A percentile compares a stretch with the other conserved stretches of the same genome.
phyloP scores from a whole-genome alignment of 2,329 filamentous ascomycete species.

The Capronia epimyces region DNA sequence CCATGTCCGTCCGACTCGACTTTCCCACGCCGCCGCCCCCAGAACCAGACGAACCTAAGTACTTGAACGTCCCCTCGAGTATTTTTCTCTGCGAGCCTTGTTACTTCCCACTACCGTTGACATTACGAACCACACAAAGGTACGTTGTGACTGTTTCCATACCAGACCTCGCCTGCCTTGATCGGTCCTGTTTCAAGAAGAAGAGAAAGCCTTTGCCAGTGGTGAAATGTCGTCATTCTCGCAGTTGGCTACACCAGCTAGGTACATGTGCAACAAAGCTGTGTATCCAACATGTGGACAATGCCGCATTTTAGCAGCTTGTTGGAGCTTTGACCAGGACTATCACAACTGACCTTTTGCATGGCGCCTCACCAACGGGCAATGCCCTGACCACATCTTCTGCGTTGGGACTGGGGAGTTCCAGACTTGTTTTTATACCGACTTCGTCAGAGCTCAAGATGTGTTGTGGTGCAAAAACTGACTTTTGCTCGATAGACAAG shows the following conservation, averaged over 20 bases:
- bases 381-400: background rate
- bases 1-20: constrained; percentile 15
- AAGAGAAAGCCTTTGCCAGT: background rate
- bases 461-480: background rate
- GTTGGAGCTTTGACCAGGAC: background rate
- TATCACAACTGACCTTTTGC: background rate
- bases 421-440: background rate
- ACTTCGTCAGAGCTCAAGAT: background rate
- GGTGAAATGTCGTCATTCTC: background rate
- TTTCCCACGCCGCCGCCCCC: background rate
- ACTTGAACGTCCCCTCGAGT: background rate
- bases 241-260: background rate
- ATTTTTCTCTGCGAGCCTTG: background rate
- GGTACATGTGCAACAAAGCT: background rate
- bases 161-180: background rate
- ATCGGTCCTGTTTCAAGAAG: background rate
- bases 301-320: background rate
- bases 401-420: background rate
- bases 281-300: background rate
- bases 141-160: background rate
- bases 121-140: background rate
- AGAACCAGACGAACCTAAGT: background rate
- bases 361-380: background rate
- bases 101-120: background rate
- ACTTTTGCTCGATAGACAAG: background rate